Percentiles rank a stretch among this genome's conserved stretches.
Evolutionary conservation across 2,329 filamentous ascomycete species (phyloP).

Genomic region (Aspergillus transmontanensis): DNA sequence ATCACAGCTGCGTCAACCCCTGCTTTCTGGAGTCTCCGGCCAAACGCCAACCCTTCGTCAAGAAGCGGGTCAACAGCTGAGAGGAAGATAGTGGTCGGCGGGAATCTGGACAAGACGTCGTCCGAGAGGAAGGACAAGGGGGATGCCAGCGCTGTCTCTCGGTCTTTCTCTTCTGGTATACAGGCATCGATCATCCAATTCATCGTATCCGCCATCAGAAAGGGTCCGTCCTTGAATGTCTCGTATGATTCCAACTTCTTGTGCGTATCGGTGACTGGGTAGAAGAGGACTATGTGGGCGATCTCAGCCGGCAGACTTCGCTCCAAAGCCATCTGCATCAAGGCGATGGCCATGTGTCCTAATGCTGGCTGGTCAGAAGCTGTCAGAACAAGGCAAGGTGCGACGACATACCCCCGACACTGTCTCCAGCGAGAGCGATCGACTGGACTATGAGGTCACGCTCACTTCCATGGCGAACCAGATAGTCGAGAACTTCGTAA

Average conservation of each 20-base stretch:
- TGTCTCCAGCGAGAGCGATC: not conserved
- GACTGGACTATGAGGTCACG: not conserved
- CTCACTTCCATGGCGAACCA: not conserved
- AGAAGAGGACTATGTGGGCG: slow-evolving; percentile 10
- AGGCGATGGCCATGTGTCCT: slow-evolving; percentile 15
- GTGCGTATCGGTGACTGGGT: slow-evolving; percentile 13
- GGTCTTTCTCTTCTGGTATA: slow-evolving; percentile 7
- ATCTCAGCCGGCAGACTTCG: slow-evolving; percentile 9
- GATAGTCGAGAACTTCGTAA: slow-evolving; percentile 12
- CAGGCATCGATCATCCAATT: slow-evolving; percentile 16
- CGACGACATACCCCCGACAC: not conserved
- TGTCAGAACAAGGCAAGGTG: too few species aligned
- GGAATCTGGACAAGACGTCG: slow-evolving; percentile 10
- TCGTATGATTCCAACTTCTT: slow-evolving; percentile 10
- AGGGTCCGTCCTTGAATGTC: slow-evolving; percentile 11
- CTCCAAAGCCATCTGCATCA: slow-evolving; percentile 8
- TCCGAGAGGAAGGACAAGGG: slow-evolving; percentile 9
- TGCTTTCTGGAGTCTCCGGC: slow-evolving; percentile 12
- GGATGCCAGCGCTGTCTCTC: slow-evolving; percentile 8
- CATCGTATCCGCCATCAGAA: slow-evolving; percentile 10
- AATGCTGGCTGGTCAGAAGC: too few species aligned
- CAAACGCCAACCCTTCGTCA: slow-evolving; percentile 14
- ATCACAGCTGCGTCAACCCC: slow-evolving; percentile 12
- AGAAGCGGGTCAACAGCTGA: slow-evolving; percentile 11
- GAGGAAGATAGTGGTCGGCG: slow-evolving; percentile 11